Percentiles rank a stretch among this genome's conserved stretches.
Evolutionary conservation across 2,329 filamentous ascomycete species (phyloP).

Genomic region (Colletotrichum caudatum): DNA sequence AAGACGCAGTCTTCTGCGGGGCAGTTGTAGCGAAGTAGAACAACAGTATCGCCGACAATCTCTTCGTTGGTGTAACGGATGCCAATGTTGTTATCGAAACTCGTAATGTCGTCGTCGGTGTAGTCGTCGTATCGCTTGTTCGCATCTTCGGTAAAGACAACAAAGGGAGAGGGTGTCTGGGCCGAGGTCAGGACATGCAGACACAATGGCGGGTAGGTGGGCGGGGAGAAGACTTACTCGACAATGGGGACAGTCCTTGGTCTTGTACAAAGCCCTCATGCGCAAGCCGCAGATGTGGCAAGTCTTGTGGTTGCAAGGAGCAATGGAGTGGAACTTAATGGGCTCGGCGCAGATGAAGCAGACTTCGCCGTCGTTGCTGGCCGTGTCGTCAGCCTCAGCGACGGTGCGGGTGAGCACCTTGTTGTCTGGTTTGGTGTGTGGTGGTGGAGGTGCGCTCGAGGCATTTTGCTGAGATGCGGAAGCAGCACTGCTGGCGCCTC

Average conservation of each 20-base stretch:
- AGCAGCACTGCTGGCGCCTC: conserved; percentile 43
- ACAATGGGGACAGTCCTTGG: conserved; percentile 96
- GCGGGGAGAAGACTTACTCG: conserved; percentile 67
- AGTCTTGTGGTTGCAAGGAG: conserved; percentile 95
- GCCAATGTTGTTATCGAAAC: conserved; percentile 85
- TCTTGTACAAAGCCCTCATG: conserved; percentile 94
- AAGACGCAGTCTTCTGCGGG: conserved; percentile 84
- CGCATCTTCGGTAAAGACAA: conserved; percentile 91
- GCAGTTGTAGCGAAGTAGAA: conserved; percentile 94
- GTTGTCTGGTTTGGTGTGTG: conserved; percentile 29
- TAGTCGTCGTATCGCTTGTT: conserved; percentile 91
- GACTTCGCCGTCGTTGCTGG: conserved; percentile 77
- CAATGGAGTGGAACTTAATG: conserved; percentile 87
- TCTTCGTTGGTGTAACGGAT: conserved; percentile 91
- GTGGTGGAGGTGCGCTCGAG: conserved; percentile 12
- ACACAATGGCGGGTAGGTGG: background rate
- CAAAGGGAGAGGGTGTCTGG: conserved; percentile 77
- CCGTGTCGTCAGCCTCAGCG: conserved; percentile 53
- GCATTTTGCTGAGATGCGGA: conserved; percentile 1
- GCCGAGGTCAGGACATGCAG: conserved; percentile 43
- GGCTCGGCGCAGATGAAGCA: conserved; percentile 98
- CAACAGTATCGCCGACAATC: conserved; percentile 89
- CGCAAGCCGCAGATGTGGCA: conserved; percentile 96
- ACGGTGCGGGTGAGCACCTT: conserved; percentile 44
- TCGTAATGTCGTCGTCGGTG: conserved; percentile 76